Conservation (phyloP, 2,329 filamentous ascomycete species). For the Fusarium anguioides region DNA sequence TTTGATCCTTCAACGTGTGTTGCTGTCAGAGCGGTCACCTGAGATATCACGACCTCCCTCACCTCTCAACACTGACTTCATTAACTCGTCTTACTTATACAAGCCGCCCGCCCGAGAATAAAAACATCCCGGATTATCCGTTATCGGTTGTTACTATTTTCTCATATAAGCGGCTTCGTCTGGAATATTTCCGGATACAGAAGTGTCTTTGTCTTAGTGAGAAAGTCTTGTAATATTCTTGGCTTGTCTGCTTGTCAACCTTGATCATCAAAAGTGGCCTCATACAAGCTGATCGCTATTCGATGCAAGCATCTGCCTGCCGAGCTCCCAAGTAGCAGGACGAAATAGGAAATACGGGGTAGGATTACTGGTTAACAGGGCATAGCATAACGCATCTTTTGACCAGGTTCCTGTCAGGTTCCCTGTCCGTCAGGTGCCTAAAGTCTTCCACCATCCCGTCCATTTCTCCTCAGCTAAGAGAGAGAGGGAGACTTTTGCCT, state of each 20-base stretch:
- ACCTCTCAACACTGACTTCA: constrained; percentile 15
- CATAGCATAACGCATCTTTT: neutral
- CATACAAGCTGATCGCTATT: constrained; percentile 34
- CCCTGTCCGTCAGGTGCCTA: constrained; percentile 23
- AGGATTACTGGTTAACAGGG: constrained; percentile 10
- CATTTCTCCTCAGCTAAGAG: constrained; percentile 2
- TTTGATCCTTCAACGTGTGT: constrained; percentile 1
- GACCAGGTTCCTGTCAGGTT: constrained; percentile 12
- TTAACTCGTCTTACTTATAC: constrained; percentile 33
- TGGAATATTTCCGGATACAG: constrained; percentile 29
- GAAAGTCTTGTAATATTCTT: neutral
- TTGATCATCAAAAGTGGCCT: constrained; percentile 14
- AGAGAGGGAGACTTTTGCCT: constrained; percentile 1
- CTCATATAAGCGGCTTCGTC: constrained; percentile 30
- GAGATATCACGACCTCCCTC: constrained; percentile 27
- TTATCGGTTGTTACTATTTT: constrained; percentile 9
- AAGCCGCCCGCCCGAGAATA: neutral
- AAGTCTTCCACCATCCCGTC: constrained; percentile 3
- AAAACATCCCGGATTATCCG: constrained; percentile 27
- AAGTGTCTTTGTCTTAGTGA: constrained; percentile 9
- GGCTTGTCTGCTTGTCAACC: constrained; percentile 4
- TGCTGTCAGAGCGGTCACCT: constrained; percentile 34
- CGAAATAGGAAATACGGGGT: constrained; percentile 32
- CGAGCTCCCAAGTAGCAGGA: constrained; percentile 4
- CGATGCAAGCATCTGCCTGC: constrained; percentile 37